Percentiles rank a stretch among this genome's conserved stretches.
Evolutionary conservation across 768 basidiomycete species (phyloP).

Genomic region (Rhizopogon vesiculosus): DNA sequence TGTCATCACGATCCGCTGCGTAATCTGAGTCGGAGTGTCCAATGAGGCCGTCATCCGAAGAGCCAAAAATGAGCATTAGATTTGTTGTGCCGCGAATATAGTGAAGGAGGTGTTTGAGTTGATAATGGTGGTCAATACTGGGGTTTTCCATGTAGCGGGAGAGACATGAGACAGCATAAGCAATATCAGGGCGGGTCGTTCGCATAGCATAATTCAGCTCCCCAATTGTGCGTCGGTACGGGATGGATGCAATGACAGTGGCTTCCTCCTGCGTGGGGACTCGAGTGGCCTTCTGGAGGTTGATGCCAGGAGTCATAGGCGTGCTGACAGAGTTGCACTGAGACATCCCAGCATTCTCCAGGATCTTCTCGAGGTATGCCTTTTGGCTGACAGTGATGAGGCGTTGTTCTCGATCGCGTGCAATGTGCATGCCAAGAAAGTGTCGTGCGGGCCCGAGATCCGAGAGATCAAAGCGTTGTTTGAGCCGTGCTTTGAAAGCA

Average conservation of each 20-base stretch:
- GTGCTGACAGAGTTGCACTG: conserved; percentile 2
- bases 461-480: not conserved
- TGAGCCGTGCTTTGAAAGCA: not conserved
- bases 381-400: conserved; percentile 26
- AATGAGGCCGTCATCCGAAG: not conserved
- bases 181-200: conserved; percentile 25
- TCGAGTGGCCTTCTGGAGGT: too few species aligned
- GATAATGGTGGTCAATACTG: conserved; percentile 3
- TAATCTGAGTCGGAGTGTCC: conserved; percentile 13
- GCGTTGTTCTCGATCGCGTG: conserved; percentile 11
- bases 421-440: conserved; percentile 29
- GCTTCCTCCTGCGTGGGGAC: too few species aligned
- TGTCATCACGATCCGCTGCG: conserved; percentile 6
- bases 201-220: conserved; percentile 24
- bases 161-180: conserved; percentile 21
- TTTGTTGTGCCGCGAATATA: conserved; percentile 10
- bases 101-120: conserved; percentile 9
- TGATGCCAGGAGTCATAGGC: conserved; percentile 6
- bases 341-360: conserved; percentile 11
- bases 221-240: conserved; percentile 6
- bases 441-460: conserved; percentile 9
- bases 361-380: conserved; percentile 9
- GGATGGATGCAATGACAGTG: not conserved
- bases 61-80: not conserved
- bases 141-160: conserved; percentile 11